A percentile compares a stretch with the other conserved stretches of the same genome.
phyloP scores from a whole-genome alignment of 768 basidiomycete genomes.

The Lactarius deliciosus region DNA sequence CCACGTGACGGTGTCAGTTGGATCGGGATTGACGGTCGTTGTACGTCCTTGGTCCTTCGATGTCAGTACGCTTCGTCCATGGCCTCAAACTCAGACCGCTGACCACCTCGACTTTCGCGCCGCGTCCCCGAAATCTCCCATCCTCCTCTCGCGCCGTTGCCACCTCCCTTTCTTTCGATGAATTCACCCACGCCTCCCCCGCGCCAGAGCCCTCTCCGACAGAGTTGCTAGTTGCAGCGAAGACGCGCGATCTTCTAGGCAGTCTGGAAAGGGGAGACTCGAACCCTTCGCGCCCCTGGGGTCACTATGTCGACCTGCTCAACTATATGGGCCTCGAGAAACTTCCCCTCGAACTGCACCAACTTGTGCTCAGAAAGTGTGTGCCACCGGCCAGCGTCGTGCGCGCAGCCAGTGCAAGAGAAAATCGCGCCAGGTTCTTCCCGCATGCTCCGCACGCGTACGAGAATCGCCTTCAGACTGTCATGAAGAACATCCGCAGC shows the following conservation, averaged over 20 bases:
- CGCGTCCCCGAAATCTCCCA: conserved; percentile 2
- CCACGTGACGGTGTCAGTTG: conserved; percentile 7
- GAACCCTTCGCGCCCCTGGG: conserved; percentile 58
- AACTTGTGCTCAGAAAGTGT: conserved; percentile 66
- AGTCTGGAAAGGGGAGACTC: conserved; percentile 21
- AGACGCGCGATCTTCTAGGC: conserved; percentile 24
- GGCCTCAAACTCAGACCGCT: conserved; percentile 21
- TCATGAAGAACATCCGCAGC: conserved; percentile 69
- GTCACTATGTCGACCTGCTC: conserved; percentile 58
- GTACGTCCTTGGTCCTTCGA: conserved; percentile 11
- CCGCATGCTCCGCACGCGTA: conserved; percentile 50
- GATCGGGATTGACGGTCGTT: not conserved
- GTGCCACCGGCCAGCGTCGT: conserved; percentile 48
- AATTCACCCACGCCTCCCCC: not conserved
- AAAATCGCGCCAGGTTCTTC: conserved; percentile 41
- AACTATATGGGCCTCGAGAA: conserved; percentile 46
- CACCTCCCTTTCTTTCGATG: conserved; percentile 10
- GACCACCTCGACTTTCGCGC: conserved; percentile 7
- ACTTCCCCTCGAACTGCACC: conserved; percentile 66
- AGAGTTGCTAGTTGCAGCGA: conserved; percentile 26
- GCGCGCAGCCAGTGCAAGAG: conserved; percentile 45
- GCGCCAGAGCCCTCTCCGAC: conserved; percentile 18
- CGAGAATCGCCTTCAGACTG: conserved; percentile 62
- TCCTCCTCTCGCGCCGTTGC: conserved; percentile 20
- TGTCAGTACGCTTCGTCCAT: conserved; percentile 26